These are phyloP conservation scores for Acanthamoeba healyi DNA, from an alignment of 208 protist genomes.

Conservation along the genomic window DNA sequence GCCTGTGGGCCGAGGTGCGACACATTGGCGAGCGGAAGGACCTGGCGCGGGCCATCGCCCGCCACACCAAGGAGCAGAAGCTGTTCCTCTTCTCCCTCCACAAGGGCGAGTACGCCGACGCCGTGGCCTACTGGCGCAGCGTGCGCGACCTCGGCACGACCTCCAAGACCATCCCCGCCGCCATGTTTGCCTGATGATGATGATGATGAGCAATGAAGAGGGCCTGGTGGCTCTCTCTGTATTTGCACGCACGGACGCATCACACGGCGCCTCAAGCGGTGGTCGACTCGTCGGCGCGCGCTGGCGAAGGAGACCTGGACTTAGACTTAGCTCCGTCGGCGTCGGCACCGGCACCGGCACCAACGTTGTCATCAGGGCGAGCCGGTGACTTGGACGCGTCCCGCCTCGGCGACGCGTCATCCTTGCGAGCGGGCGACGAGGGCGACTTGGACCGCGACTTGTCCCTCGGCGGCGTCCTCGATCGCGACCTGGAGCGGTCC, in stretches of 20 bases:
- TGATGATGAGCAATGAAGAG: too few relatives aligned
- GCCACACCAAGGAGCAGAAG: constrained; percentile 14
- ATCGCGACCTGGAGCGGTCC: background rate
- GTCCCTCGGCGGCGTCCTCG: background rate
- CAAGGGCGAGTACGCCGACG: background rate
- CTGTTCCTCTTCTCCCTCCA: constrained; percentile 33
- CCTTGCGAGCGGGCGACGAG: background rate
- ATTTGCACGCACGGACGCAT: too few relatives aligned
- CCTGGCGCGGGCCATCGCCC: constrained; percentile 19
- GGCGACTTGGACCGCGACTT: background rate
- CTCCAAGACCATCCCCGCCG: background rate
- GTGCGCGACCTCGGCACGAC: background rate
- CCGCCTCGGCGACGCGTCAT: background rate
- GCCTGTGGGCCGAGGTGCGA: background rate
- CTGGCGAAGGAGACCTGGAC: background rate
- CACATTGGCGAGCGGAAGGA: background rate
- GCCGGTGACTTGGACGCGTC: background rate
- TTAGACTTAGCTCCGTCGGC: background rate
- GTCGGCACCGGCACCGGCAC: too few relatives aligned
- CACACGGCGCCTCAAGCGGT: too few relatives aligned
- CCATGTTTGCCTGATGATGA: background rate
- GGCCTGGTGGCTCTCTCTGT: too few relatives aligned
- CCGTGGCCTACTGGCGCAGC: constrained; percentile 5
- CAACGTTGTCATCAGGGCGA: background rate
- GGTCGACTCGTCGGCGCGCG: background rate